phyloP scores from a whole-genome alignment of 1,139 yeast species.

The Suhomyces bokatorum region DNA sequence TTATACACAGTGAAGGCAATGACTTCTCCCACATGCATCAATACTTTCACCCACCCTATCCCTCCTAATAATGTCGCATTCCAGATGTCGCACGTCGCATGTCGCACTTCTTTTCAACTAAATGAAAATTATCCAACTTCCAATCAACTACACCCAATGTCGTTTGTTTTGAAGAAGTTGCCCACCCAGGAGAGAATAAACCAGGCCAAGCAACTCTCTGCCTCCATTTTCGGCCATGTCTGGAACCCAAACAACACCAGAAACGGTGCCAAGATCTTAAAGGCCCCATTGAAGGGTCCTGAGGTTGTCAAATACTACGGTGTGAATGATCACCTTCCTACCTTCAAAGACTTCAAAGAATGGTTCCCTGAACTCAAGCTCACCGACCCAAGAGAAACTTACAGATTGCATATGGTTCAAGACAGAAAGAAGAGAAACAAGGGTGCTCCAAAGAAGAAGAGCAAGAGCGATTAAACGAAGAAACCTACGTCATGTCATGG shows the following conservation, averaged over 20 bases:
- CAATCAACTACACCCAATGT: slow-evolving; percentile 11
- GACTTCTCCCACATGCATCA: background rate
- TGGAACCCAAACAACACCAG: slow-evolving; percentile 67
- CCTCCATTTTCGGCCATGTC: slow-evolving; percentile 54
- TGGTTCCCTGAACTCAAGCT: slow-evolving; percentile 61
- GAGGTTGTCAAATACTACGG: slow-evolving; percentile 75
- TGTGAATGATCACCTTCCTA: slow-evolving; percentile 61
- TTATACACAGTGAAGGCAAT: no score
- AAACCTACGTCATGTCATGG: background rate
- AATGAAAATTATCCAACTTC: slow-evolving; percentile 2
- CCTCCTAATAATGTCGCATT: background rate
- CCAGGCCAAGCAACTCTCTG: slow-evolving; percentile 57
- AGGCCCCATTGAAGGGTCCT: slow-evolving; percentile 76
- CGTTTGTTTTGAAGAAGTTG: slow-evolving; percentile 20
- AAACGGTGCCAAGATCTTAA: slow-evolving; percentile 76
- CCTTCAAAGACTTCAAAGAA: slow-evolving; percentile 57
- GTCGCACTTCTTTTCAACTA: slow-evolving; percentile 1
- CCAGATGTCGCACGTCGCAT: background rate
- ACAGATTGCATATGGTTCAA: slow-evolving; percentile 63
- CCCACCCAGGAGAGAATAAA: slow-evolving; percentile 48
- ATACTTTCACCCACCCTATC: background rate
- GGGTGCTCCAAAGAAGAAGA: slow-evolving; percentile 86
- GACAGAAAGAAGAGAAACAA: slow-evolving; percentile 84
- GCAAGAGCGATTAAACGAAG: slow-evolving; percentile 5
- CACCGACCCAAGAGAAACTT: slow-evolving; percentile 72